phyloP scores from a whole-genome alignment of 2,329 filamentous ascomycete genomes.

The Diaporthe vaccinii region DNA sequence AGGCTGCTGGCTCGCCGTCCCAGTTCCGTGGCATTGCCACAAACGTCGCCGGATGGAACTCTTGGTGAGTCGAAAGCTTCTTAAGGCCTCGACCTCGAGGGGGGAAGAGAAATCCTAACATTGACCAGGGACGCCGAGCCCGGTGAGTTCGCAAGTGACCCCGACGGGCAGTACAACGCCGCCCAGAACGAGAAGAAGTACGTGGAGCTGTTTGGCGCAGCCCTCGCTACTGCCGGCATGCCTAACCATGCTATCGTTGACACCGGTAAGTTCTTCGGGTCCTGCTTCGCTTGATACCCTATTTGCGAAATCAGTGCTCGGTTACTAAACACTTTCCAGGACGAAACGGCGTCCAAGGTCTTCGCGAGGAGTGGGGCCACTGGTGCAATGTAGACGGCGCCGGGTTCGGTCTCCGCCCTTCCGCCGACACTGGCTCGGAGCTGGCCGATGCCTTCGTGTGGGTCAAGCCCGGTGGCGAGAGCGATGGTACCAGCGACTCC shows the following conservation, averaged over 20 bases:
- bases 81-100: neutral
- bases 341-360: constrained; percentile 56
- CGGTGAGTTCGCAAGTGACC: constrained; percentile 57
- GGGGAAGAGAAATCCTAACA: constrained; percentile 26
- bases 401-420: constrained; percentile 71
- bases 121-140: constrained; percentile 47
- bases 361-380: constrained; percentile 60
- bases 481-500: constrained; percentile 55
- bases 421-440: constrained; percentile 66
- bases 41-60: constrained; percentile 58
- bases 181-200: constrained; percentile 59
- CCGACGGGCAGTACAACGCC: constrained; percentile 56
- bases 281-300: neutral
- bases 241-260: constrained; percentile 59
- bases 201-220: constrained; percentile 46
- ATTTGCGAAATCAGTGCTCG: neutral
- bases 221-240: constrained; percentile 54
- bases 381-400: constrained; percentile 68
- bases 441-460: constrained; percentile 75
- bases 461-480: constrained; percentile 75
- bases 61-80: constrained; percentile 46
- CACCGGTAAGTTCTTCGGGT: constrained; percentile 48
- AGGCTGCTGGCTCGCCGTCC: constrained; percentile 52
- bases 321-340: constrained; percentile 39
- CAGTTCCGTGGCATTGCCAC: constrained; percentile 56